phyloP scores from a whole-genome alignment of 2,329 filamentous ascomycete species.

The Colletotrichum brevisporum region DNA sequence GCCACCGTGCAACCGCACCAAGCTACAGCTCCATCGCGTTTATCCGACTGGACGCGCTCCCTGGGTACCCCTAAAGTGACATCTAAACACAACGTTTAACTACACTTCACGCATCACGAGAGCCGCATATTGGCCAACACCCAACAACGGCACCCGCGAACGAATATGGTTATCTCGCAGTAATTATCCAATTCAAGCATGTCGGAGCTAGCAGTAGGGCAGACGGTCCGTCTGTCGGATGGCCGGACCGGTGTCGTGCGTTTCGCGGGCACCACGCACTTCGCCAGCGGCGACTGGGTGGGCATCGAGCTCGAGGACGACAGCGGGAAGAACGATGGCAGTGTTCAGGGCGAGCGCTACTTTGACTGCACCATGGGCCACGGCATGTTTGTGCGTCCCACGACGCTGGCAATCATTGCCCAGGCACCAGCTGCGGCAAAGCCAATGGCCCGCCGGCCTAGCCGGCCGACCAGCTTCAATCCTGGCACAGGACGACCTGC shows the following conservation, averaged over 20 bases:
- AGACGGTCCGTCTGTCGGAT: constrained; percentile 84
- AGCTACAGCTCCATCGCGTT: constrained; percentile 32
- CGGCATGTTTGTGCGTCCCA: constrained; percentile 88
- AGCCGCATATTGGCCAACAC: constrained; percentile 25
- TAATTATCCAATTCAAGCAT: constrained; percentile 53
- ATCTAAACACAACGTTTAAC: constrained; percentile 33
- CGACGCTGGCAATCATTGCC: constrained; percentile 73
- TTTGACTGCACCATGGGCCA: constrained; percentile 85
- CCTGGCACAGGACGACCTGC: constrained; percentile 56
- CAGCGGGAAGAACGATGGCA: constrained; percentile 93
- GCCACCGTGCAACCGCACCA: not conserved
- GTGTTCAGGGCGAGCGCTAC: constrained; percentile 88
- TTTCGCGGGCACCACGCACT: constrained; percentile 84
- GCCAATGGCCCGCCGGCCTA: constrained; percentile 53
- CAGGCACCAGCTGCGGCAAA: constrained; percentile 56
- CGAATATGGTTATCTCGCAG: constrained; percentile 34
- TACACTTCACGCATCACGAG: constrained; percentile 25
- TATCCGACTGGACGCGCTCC: constrained; percentile 38
- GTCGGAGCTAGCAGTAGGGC: constrained; percentile 75
- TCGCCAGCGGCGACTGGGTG: constrained; percentile 88
- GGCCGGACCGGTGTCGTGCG: constrained; percentile 83
- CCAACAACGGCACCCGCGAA: constrained; percentile 21
- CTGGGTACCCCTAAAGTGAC: constrained; percentile 20
- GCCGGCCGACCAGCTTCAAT: constrained; percentile 66
- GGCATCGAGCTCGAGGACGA: constrained; percentile 88